Evolutionary conservation across 2,329 filamentous ascomycete species (phyloP).

Genomic region (Penicillium decumbens): DNA sequence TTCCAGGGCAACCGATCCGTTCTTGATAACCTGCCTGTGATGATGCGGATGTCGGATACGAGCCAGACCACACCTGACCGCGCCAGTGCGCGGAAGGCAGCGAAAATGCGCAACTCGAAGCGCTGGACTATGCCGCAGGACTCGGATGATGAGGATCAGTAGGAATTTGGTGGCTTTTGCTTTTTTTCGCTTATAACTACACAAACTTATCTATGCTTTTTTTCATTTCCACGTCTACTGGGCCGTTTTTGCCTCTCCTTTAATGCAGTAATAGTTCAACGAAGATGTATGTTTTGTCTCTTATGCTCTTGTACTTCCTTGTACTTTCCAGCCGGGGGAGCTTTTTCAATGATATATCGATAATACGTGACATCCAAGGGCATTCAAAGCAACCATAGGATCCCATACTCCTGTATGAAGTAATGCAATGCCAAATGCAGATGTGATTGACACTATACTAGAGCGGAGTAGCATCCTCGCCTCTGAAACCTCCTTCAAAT

Average conservation of each 20-base stretch:
- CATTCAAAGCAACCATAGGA: no score
- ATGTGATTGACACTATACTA: background rate
- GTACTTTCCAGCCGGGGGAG: background rate
- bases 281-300: background rate
- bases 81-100: constrained; percentile 27
- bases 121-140: constrained; percentile 27
- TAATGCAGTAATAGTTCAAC: background rate
- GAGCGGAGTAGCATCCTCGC: background rate
- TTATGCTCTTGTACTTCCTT: background rate
- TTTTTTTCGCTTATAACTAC: background rate
- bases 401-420: no score
- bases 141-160: constrained; percentile 30
- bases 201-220: background rate
- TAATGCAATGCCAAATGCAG: background rate
- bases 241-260: background rate
- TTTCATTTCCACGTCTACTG: background rate
- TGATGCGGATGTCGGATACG: constrained; percentile 30
- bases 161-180: background rate
- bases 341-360: background rate
- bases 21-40: constrained; percentile 54
- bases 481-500: background rate
- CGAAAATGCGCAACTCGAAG: constrained; percentile 26
- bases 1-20: constrained; percentile 57
- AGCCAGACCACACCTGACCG: constrained; percentile 18
- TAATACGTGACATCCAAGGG: background rate